Conservation (phyloP, 2,329 filamentous ascomycete species). For the Aspergillus aculeatinus region DNA sequence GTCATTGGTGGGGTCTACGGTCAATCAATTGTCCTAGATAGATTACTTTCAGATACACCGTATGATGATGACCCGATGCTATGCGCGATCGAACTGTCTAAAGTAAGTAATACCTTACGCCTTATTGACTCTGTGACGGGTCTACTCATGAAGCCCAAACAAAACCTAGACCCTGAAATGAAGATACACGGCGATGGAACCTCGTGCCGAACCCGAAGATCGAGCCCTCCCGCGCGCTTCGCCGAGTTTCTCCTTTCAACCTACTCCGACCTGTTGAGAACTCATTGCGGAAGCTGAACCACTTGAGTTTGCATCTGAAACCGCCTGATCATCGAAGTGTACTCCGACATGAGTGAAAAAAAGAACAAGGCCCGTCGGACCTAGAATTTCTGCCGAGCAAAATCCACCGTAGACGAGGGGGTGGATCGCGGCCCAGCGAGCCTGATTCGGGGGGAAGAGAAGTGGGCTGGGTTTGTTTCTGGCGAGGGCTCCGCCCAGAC, state of each 20-base stretch:
- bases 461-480: constrained; percentile 4
- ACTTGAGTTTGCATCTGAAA: constrained; percentile 1
- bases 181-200: background rate
- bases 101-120: too few relatives aligned
- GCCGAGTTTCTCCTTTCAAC: background rate
- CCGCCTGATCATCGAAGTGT: background rate
- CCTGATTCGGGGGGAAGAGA: constrained; percentile 10
- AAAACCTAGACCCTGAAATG: background rate
- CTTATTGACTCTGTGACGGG: background rate
- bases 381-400: constrained; percentile 6
- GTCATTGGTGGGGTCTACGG: background rate
- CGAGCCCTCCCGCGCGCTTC: background rate
- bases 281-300: background rate
- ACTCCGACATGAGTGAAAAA: background rate
- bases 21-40: background rate
- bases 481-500: constrained; percentile 24
- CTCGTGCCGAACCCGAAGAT: background rate
- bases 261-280: background rate
- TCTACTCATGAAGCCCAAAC: background rate
- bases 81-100: too few relatives aligned
- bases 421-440: constrained; percentile 14
- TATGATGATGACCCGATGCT: background rate
- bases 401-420: constrained; percentile 15
- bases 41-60: background rate
- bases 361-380: constrained; percentile 8